A percentile compares a stretch with the other conserved stretches of the same genome.
phyloP scores from a whole-genome alignment of 305 asterid species.

The Rubia tinctorum region DNA sequence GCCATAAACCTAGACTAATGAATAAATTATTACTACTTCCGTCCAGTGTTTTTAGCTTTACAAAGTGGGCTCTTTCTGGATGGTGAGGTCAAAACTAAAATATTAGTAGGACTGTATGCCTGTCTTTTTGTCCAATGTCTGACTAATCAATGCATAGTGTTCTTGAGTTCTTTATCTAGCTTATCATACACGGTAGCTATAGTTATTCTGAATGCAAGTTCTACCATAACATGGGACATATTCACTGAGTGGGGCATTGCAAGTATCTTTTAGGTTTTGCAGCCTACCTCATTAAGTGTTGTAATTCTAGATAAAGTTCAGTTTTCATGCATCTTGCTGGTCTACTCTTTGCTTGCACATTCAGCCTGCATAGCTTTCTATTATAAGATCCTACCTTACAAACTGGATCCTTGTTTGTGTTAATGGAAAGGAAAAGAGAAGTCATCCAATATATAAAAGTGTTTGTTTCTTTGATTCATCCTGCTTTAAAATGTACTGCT shows the following conservation, averaged over 20 bases:
- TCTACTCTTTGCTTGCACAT: background rate
- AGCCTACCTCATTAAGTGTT: background rate
- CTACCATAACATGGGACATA: background rate
- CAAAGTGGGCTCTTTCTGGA: background rate
- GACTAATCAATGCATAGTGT: background rate
- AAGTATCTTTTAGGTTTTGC: background rate
- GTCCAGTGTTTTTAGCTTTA: too few species aligned
- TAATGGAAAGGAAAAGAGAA: background rate
- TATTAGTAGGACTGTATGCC: background rate
- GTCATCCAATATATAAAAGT: background rate
- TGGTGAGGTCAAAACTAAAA: background rate
- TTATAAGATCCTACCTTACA: constrained; percentile 23
- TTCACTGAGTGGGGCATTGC: too few species aligned
- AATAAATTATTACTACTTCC: background rate
- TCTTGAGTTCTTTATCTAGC: background rate
- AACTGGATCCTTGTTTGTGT: background rate
- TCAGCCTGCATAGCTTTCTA: background rate
- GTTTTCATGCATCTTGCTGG: background rate
- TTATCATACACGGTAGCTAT: background rate
- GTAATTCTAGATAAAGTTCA: background rate
- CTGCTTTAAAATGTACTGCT: too few species aligned
- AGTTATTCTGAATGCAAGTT: background rate
- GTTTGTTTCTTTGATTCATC: too few species aligned
- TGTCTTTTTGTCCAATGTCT: background rate
- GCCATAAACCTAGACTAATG: background rate